Conservation (phyloP, 1,139 yeast genomes). For the Hyphopichia buzzinii region DNA sequence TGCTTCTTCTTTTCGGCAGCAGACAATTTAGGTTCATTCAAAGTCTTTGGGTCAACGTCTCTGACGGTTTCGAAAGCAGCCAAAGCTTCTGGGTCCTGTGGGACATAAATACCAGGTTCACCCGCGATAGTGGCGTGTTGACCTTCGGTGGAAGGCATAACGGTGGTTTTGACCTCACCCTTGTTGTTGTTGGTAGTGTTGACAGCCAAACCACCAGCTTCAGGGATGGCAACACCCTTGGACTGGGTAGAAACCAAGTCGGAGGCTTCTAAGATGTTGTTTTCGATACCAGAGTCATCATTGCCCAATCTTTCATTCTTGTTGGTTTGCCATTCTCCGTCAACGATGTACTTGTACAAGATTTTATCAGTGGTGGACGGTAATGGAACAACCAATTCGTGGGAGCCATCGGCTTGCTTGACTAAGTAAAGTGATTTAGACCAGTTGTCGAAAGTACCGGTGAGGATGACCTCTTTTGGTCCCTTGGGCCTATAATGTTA, state of each 20-base stretch:
- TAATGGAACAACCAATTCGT: constrained; percentile 57
- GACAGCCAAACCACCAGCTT: constrained; percentile 45
- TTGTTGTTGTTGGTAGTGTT: constrained; percentile 8
- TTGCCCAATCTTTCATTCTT: constrained; percentile 41
- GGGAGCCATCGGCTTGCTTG: constrained; percentile 59
- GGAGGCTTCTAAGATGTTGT: constrained; percentile 51
- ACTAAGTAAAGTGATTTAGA: constrained; percentile 55
- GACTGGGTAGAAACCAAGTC: constrained; percentile 33
- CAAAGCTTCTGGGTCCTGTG: constrained; percentile 37
- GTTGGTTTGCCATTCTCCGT: constrained; percentile 65
- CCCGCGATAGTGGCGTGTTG: constrained; percentile 47
- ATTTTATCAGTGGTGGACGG: constrained; percentile 40
- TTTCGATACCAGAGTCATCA: constrained; percentile 56
- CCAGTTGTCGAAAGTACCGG: constrained; percentile 83
- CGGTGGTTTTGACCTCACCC: constrained; percentile 45
- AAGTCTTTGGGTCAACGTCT: constrained; percentile 44
- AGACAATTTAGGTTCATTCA: constrained; percentile 36
- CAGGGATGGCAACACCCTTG: constrained; percentile 51
- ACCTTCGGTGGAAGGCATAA: constrained; percentile 52
- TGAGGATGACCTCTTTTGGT: constrained; percentile 67
- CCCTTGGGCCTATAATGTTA: constrained; percentile 61
- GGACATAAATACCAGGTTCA: constrained; percentile 56
- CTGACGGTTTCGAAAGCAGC: constrained; percentile 37
- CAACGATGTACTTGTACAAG: constrained; percentile 70
- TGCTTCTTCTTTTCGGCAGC: constrained; percentile 46